These are phyloP conservation scores for Aspergillus costaricaensis DNA, from an alignment of 2,329 filamentous ascomycete species.

Conservation along the genomic window DNA sequence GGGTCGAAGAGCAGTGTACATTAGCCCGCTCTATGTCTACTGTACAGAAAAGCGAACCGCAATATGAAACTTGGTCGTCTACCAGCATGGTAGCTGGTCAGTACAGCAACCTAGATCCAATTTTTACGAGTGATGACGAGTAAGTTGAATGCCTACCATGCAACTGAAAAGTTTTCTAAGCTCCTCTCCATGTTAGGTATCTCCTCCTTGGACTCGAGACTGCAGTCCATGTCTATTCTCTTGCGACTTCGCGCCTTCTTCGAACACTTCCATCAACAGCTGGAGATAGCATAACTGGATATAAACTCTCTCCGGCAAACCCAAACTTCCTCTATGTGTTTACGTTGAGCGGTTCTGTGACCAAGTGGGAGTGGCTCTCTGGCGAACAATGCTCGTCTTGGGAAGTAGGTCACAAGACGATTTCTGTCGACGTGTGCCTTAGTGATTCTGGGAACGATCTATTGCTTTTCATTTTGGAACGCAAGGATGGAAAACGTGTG, in stretches of 20 bases:
- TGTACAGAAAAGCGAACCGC: constrained; percentile 16
- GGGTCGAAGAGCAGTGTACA: background rate
- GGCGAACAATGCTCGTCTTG: constrained; percentile 49
- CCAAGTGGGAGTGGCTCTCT: constrained; percentile 61
- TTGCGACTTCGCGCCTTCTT: constrained; percentile 76
- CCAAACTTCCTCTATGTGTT: constrained; percentile 57
- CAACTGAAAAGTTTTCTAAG: constrained; percentile 4
- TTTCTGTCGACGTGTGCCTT: constrained; percentile 29
- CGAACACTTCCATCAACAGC: constrained; percentile 65
- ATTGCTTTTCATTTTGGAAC: constrained; percentile 43
- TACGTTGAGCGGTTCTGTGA: constrained; percentile 53
- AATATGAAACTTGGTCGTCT: constrained; percentile 45
- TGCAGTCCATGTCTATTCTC: constrained; percentile 78
- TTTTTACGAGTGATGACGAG: constrained; percentile 61
- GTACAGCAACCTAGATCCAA: constrained; percentile 57
- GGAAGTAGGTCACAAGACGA: constrained; percentile 42
- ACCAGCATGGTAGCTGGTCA: constrained; percentile 57
- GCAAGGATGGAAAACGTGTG: constrained; percentile 42
- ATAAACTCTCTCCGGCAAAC: constrained; percentile 54
- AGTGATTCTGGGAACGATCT: constrained; percentile 20
- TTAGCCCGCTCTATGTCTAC: background rate
- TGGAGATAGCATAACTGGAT: constrained; percentile 52
- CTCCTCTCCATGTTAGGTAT: constrained; percentile 52
- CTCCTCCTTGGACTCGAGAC: constrained; percentile 74
- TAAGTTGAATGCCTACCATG: constrained; percentile 31